Base-by-base conservation (phyloP, 2,329 filamentous ascomycete species). In the Ascocoryne sarcoides region DNA sequence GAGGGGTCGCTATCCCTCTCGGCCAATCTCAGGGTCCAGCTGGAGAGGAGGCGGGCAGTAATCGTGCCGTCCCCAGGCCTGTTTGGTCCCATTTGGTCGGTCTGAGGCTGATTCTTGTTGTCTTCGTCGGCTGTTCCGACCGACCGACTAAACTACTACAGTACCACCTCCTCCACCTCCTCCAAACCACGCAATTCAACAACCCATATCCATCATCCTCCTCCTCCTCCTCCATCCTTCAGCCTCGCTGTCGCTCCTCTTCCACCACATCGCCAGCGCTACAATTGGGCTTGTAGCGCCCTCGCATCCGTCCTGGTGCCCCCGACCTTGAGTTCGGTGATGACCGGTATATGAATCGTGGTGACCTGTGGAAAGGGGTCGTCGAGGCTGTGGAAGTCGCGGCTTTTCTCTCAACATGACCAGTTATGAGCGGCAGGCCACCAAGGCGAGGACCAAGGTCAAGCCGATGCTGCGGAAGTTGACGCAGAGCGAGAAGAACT, bases 391-490 rank as follows among this genome's bases (percentile, higher is more conserved):
- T 26, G 23, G 23, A 12, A n/a, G n/a, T n/a, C n/a, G n/a, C n/a
- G n/a, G n/a, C n/a, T n/a, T n/a, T n/a, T n/a, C n/a, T n/a, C n/a
- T n/a, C 33, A 36, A 18, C 8, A 36, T 36, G 33, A 9, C 33
- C 8, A 36, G 33, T 20, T n/a, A 36, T 36, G 3, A 10, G 7
- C 8, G 33, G 33, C 18, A 15, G 19, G n/a, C 18, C 7, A 14
- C 3, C 10, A 58, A 52, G 39, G 42, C 54, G 39, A 40, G 54
- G 40, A 49, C 47, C 4, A 59, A 52, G 31, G 52, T 58, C 28
- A 79, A 78, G 60, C 76, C 76, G 8, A 79, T 80, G 32, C 62
- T 81, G 39, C 78, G 77, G 59, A 79, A 78, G 57, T 48, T 58
- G 39, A 50, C 55, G 14, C 50, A 54, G 33, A 76, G 73, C 49